A percentile compares a stretch with the other conserved stretches of the same genome.
These are phyloP conservation scores for Psidium friedrichsthalianum DNA, from an alignment of 345 rosid genomes.

Conservation along the genomic window DNA sequence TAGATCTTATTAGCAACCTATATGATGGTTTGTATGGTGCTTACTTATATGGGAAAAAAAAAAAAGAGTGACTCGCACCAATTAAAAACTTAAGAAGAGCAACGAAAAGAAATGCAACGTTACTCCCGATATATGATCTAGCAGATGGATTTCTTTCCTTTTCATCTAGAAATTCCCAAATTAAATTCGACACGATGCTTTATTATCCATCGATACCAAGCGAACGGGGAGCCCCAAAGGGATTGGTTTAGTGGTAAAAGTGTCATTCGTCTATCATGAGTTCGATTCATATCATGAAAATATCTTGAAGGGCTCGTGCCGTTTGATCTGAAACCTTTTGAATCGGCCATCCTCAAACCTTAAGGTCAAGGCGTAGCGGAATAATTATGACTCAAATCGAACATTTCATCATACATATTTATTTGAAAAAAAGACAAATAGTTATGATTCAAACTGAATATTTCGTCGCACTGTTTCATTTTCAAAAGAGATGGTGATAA, in stretches of 20 bases:
- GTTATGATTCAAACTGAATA: too few relatives aligned
- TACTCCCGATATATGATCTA: not conserved
- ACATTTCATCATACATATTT: rapidly evolving
- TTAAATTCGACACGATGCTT: not conserved
- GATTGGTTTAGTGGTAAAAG: not conserved
- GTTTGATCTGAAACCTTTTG: too few relatives aligned
- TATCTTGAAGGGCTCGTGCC: rapidly evolving
- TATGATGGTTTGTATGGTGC: too few relatives aligned
- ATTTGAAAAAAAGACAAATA: not conserved
- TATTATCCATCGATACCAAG: not conserved
- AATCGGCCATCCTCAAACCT: too few relatives aligned
- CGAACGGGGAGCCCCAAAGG: not conserved
- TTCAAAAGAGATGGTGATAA: not conserved
- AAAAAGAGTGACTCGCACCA: not conserved
- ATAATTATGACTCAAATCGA: not conserved
- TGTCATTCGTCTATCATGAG: rapidly evolving
- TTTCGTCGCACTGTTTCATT: not conserved
- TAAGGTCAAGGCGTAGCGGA: rapidly evolving
- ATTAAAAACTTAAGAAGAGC: not conserved
- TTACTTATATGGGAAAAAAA: not conserved
- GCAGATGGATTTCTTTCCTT: not conserved
- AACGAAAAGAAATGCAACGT: not conserved
- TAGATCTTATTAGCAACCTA: not conserved
- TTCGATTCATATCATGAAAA: not conserved
- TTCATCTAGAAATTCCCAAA: not conserved